Conservation (phyloP, 2,329 filamentous ascomycete genomes). For the Colletotrichum karsti region DNA sequence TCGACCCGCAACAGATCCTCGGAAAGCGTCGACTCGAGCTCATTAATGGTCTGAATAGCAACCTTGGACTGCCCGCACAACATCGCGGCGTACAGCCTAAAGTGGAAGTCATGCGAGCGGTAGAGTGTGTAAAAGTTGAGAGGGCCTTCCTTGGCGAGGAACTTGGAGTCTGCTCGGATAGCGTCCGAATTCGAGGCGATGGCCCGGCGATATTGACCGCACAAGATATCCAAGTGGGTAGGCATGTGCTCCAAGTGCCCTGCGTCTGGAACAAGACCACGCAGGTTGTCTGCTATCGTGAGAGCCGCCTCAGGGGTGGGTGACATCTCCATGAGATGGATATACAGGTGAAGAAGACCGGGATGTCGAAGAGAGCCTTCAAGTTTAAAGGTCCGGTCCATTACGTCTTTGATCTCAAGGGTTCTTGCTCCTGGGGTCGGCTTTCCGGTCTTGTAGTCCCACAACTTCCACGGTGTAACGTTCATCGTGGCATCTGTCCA, state of each 20-base stretch:
- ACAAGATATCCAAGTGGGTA: constrained; percentile 77
- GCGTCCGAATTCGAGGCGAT: constrained; percentile 74
- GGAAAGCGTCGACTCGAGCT: constrained; percentile 70
- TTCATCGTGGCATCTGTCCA: constrained; percentile 57
- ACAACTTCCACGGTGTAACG: constrained; percentile 55
- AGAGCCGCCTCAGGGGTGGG: constrained; percentile 69
- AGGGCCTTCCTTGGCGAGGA: constrained; percentile 64
- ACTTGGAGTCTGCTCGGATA: constrained; percentile 74
- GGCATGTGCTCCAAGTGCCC: constrained; percentile 83
- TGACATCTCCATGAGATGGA: constrained; percentile 84
- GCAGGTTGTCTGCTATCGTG: constrained; percentile 67
- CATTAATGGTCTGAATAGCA: constrained; percentile 66
- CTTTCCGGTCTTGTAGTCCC: constrained; percentile 45
- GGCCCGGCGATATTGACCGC: constrained; percentile 74
- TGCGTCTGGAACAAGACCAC: constrained; percentile 72
- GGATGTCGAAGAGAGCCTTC: constrained; percentile 65
- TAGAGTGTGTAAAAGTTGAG: constrained; percentile 83
- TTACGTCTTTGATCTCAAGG: constrained; percentile 37
- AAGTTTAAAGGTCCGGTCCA: constrained; percentile 57
- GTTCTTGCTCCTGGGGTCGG: constrained; percentile 31
- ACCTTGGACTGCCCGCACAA: constrained; percentile 72
- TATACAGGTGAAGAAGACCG: constrained; percentile 78
- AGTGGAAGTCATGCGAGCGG: constrained; percentile 78
- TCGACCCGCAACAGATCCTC: constrained; percentile 70
- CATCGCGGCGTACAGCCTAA: constrained; percentile 81